Evolutionary conservation across 176 grass and related monocot species (phyloP), one percentile per base, ranked within the genome.

Genomic region (Ananas comosus): DNA sequence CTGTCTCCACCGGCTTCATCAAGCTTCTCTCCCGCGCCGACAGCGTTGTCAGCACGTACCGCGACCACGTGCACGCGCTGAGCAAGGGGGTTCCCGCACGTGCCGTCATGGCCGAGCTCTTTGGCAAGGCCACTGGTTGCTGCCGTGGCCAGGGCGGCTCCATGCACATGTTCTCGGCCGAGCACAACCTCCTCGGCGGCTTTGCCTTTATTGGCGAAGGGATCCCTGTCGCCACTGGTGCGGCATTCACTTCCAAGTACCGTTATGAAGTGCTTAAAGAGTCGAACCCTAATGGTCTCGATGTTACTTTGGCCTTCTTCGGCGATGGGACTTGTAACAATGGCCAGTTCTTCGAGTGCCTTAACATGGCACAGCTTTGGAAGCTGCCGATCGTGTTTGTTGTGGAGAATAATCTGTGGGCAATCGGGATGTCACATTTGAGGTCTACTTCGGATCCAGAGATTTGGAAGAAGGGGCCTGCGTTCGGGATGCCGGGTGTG

Each of bases 321-420:
- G 93, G 93, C 5, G 92, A 96, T 74, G 92, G 92, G 69, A 96
- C 92, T 3, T 91, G 88, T 79, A 96, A 96, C 59, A 96, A 92
- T 2, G 92, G 92, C 1, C 92, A 96, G 73, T 92, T 96, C 76
- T 96, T 96, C 72, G 88, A 96, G 83, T 96, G 92, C 79, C 79
- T 96, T 14, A 96, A 96, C 86, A 96, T 96, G 92, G 92, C 92
- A 18, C 92, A 96, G 42, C 83, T 96, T 11, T 97, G 94, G 94
- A 97, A 93, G 77, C 82, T 97, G 29, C 94, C 94, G 63, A 93
- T 97, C 18, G 68, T 97, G 28, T 93, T 97, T 90, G 94, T 97
- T 81, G 94, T 99, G 74, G 94, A 99, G 51, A 99, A 99, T 69
- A 99, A 99, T 24, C 78, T 90, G 29, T 99, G 89, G 89, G 89